Base-by-base conservation (phyloP, 2,329 filamentous ascomycete genomes). In the Fusarium luffae region DNA sequence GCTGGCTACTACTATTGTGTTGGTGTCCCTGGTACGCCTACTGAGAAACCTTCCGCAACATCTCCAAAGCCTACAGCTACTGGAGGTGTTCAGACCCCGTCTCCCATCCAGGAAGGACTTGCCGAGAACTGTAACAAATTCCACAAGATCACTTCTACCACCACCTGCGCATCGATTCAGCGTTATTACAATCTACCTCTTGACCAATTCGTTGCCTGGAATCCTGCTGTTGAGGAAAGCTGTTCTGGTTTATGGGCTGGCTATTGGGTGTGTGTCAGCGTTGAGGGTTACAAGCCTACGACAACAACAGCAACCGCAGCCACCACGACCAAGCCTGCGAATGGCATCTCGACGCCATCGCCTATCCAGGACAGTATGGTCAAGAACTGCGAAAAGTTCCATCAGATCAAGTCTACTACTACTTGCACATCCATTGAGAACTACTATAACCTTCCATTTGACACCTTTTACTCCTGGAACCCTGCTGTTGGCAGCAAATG, bases 341-440 rank as follows among this genome's bases (percentile, higher is more conserved):
- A 42, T 42, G 41, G 41, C 1, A 42, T 42, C 41, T 42, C n/a
- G 4, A 42, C 41, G 1, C n/a, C n/a, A 23, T 19, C 18, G 19
- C 28, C 27, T 4, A 75, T 65, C 10, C 76, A 78, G 54, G 54
- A 70, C 3, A 74, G 71, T 40, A 77, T 80, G 71, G 69, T 72
- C 9, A 54, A 52, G 11, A 76, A 76, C 58, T 79, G 77, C 27
- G 69, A 77, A 14, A 74, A 65, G 40, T 79, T 78, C 49, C 64
- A 78, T 50, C 47, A 64, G 3, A 61, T 79, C 0, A 37, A 66
- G 11, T 44, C 18, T 0, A 74, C 70, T 2, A 74, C 77, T 12
- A 63, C 48, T 9, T 80, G 77, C 43, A 52, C 41, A 10, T 57
- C 48, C 0, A 78, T 80, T 27, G 69, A 72, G 12, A 40, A 54